Conservation (phyloP, 164 flowering plant species). For the Liquidambar formosana region DNA sequence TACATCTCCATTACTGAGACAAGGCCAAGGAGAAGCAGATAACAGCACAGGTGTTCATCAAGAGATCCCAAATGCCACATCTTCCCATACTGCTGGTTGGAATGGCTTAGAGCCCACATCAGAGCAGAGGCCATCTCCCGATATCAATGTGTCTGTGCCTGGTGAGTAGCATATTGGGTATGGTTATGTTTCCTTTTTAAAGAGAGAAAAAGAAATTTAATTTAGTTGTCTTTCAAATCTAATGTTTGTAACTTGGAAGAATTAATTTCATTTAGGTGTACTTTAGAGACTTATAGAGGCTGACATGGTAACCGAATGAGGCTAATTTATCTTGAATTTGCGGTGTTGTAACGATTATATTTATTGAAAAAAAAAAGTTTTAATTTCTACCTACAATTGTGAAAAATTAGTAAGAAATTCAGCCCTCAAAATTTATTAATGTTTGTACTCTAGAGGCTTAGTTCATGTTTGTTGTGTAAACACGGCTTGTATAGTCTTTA, state of each 20-base stretch:
- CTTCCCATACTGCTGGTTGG: constrained; percentile 38
- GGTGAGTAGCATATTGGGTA: constrained; percentile 29
- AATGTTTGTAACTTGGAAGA: no score
- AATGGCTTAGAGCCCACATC: constrained; percentile 27
- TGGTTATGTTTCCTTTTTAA: neutral
- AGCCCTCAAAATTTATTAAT: neutral
- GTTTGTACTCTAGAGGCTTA: no score
- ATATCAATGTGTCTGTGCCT: constrained; percentile 52
- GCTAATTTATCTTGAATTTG: neutral
- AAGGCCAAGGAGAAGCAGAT: constrained; percentile 41
- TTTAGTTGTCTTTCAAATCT: no score
- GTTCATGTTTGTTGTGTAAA: no score
- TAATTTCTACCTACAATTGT: neutral
- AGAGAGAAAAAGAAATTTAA: no score
- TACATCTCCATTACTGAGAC: constrained; percentile 33
- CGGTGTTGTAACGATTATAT: neutral
- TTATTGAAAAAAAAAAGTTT: neutral
- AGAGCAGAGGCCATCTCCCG: constrained; percentile 56
- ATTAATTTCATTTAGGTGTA: no score
- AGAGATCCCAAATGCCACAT: constrained; percentile 24
- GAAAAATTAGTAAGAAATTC: neutral
- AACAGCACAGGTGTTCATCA: constrained; percentile 20
- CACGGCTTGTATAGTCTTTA: no score
- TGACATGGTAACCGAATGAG: constrained; percentile 1
- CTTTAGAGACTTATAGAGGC: constrained; percentile 6